Percentiles rank a stretch among this genome's conserved stretches.
These are phyloP conservation scores for Medicago truncatula DNA, from an alignment of 306 rosid genomes.

Conservation along the genomic window MtrunA17r5.0-ANR NC_053044.1:6415501-6416000, in stretches of 20 bases:
- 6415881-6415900: neutral
- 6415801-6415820: too few species aligned
- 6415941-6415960: too few species aligned
- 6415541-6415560: too few species aligned
- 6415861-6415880: neutral
- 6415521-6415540: too few species aligned
- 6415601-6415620: too few species aligned
- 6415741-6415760: neutral
- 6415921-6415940: neutral
- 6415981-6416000: constrained; percentile 42
- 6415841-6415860: neutral
- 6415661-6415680: too few species aligned
- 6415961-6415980: constrained; percentile 24
- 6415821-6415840: neutral
- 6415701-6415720: neutral
- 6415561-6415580: too few species aligned
- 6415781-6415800: neutral
- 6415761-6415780: neutral
- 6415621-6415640: too few species aligned
- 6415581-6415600: too few species aligned
- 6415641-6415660: too few species aligned
- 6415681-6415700: too few species aligned
- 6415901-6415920: neutral
- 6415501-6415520: too few species aligned
- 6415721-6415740: neutral